These are phyloP conservation scores for Westerdykella aurantiaca DNA, from an alignment of 2,329 filamentous ascomycete genomes.

Conservation along the genomic window DNA sequence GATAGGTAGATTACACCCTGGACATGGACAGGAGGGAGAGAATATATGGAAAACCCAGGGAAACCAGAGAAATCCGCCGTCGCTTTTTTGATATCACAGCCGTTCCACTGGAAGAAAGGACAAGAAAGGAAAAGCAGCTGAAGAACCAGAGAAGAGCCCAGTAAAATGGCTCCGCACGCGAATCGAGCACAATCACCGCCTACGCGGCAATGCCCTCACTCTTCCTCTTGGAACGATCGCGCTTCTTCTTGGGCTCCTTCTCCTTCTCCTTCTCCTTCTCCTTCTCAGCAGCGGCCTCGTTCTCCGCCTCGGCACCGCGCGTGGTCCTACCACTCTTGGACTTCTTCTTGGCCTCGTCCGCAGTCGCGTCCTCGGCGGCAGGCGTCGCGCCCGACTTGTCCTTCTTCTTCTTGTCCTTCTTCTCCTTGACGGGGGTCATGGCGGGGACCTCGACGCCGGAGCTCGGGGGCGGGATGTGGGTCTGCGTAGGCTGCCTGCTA, in stretches of 20 bases:
- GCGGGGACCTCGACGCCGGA: constrained; percentile 5
- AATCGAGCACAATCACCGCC: background rate
- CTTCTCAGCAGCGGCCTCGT: constrained; percentile 7
- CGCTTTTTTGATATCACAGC: no score
- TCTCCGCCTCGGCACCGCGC: constrained; percentile 23
- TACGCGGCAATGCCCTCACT: constrained; percentile 23
- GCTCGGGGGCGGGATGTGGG: constrained; percentile 11
- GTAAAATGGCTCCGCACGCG: no score
- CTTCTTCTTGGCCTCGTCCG: constrained; percentile 34
- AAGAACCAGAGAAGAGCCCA: no score
- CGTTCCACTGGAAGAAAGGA: background rate
- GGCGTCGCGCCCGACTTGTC: constrained; percentile 24
- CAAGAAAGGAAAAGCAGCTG: background rate
- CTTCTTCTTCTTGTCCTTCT: constrained; percentile 33
- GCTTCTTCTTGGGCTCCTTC: constrained; percentile 22
- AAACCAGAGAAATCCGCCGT: no score
- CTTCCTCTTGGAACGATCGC: constrained; percentile 32
- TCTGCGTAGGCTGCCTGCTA: background rate
- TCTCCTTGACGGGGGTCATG: constrained; percentile 19
- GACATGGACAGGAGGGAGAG: no score
- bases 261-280: constrained; percentile 19
- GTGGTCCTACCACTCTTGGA: constrained; percentile 29
- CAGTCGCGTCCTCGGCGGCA: constrained; percentile 19
- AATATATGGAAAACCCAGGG: no score
- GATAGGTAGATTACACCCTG: no score